phyloP scores from a whole-genome alignment of 352 stramenopile genomes.

The Phytophthora sp. region DNA sequence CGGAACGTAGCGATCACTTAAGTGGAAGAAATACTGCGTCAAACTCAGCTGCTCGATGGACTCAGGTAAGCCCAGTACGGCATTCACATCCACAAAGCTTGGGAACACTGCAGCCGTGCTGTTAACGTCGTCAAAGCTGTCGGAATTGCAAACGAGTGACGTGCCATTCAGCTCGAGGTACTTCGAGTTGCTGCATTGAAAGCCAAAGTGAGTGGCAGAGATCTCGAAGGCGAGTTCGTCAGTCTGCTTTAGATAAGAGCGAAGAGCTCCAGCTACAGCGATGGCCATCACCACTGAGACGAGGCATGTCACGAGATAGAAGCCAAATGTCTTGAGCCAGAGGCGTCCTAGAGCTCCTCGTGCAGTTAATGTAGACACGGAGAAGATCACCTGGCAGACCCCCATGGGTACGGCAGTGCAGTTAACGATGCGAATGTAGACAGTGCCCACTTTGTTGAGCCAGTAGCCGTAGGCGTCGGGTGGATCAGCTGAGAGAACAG shows the following conservation, averaged over 20 bases:
- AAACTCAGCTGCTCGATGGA: constrained; percentile 47
- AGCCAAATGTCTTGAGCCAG: constrained; percentile 46
- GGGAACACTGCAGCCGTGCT: constrained; percentile 44
- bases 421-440: constrained; percentile 69
- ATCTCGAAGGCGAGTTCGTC: constrained; percentile 34
- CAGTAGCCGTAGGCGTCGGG: constrained; percentile 50
- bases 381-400: constrained; percentile 68
- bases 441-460: constrained; percentile 52
- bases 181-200: constrained; percentile 61
- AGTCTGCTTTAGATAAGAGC: constrained; percentile 42
- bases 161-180: constrained; percentile 51
- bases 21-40: constrained; percentile 49
- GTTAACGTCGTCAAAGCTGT: constrained; percentile 22
- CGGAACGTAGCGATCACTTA: constrained; percentile 55
- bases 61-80: constrained; percentile 49
- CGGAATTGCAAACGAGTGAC: constrained; percentile 18
- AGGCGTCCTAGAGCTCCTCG: constrained; percentile 46
- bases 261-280: constrained; percentile 36
- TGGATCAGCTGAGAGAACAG: constrained; percentile 39
- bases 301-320: constrained; percentile 45
- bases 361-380: constrained; percentile 52
- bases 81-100: constrained; percentile 53
- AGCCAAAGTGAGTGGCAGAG: constrained; percentile 52
- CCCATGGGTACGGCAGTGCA: constrained; percentile 66
- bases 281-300: constrained; percentile 40